Conservation (phyloP, 1,284 basidiomycete species). For the Veloboletus limbatus region DNA sequence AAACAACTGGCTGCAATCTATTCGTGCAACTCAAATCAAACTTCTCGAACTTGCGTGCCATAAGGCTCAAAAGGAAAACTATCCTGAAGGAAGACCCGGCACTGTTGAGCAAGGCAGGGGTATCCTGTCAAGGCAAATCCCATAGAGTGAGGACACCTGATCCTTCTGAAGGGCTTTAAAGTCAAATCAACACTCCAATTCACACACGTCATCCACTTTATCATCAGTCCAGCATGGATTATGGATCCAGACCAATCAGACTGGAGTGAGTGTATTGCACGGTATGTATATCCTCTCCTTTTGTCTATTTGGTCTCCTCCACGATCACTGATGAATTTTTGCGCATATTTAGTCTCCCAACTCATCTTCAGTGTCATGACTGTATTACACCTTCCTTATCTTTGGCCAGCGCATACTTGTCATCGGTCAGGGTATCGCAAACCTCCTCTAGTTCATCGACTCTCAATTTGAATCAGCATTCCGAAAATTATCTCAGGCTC, state of each 20-base stretch:
- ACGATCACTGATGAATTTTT: conserved; percentile 11
- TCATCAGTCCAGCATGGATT: conserved; percentile 82
- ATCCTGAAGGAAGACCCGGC: conserved; percentile 33
- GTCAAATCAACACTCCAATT: conserved; percentile 42
- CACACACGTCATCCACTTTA: conserved; percentile 53
- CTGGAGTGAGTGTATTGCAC: conserved; percentile 54
- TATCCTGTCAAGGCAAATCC: conserved; percentile 10
- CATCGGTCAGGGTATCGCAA: conserved; percentile 32
- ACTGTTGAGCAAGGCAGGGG: conserved; percentile 4
- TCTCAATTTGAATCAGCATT: conserved; percentile 38
- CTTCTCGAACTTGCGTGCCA: conserved; percentile 68
- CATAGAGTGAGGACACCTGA: conserved; percentile 25
- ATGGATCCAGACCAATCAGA: conserved; percentile 47
- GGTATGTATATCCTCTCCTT: conserved; percentile 46
- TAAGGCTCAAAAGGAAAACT: conserved; percentile 52
- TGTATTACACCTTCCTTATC: conserved; percentile 60
- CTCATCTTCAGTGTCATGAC: conserved; percentile 65
- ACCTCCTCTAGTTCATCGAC: conserved; percentile 63
- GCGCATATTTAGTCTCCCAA: conserved; percentile 51
- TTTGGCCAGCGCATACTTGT: conserved; percentile 41
- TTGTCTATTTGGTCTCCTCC: conserved; percentile 1
- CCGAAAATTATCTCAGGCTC: conserved; percentile 23
- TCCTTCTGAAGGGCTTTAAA: conserved; percentile 37
- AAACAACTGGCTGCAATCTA: conserved; percentile 74
- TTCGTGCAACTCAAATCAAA: conserved; percentile 74